These are phyloP conservation scores for Trichoderma simmonsii DNA, from an alignment of 2,329 filamentous ascomycete species.

Conservation along the genomic window DNA sequence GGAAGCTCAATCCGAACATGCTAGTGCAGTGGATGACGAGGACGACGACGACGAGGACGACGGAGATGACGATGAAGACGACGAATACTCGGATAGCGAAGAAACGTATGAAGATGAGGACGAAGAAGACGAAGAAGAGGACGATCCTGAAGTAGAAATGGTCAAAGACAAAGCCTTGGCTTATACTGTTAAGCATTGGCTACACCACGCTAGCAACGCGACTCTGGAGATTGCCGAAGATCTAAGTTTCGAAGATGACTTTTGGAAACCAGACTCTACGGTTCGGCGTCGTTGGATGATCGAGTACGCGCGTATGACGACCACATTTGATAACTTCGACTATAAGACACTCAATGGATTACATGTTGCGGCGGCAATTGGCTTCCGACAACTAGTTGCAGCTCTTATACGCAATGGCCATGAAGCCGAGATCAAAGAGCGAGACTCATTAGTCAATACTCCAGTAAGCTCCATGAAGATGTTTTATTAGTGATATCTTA, in stretches of 20 bases:
- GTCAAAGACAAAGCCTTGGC: conserved; percentile 28
- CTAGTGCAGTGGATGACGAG: background rate
- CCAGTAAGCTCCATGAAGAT: conserved; percentile 30
- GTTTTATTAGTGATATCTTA: background rate
- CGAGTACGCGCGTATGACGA: conserved; percentile 33
- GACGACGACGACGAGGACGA: background rate
- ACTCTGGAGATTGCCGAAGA: conserved; percentile 42
- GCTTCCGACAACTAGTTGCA: conserved; percentile 38
- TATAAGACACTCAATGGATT: conserved; percentile 33
- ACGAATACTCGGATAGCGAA: background rate
- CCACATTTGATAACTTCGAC: conserved; percentile 31
- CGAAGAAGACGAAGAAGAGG: conserved; percentile 18
- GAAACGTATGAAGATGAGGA: background rate
- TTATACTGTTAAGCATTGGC: conserved; percentile 42
- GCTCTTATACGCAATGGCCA: conserved; percentile 39
- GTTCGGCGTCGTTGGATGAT: conserved; percentile 39
- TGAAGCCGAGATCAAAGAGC: conserved; percentile 32
- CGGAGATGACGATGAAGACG: background rate
- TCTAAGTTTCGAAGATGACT: conserved; percentile 37
- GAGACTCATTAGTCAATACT: conserved; percentile 32
- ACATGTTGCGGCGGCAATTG: conserved; percentile 38
- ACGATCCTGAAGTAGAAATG: conserved; percentile 30
- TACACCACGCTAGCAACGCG: conserved; percentile 40
- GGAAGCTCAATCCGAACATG: background rate
- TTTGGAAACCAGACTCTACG: conserved; percentile 37